Evolutionary conservation across 2,329 filamentous ascomycete genomes (phyloP), one percentile per base, ranked within the genome.

Genomic region (Penicillium sp.): DNA sequence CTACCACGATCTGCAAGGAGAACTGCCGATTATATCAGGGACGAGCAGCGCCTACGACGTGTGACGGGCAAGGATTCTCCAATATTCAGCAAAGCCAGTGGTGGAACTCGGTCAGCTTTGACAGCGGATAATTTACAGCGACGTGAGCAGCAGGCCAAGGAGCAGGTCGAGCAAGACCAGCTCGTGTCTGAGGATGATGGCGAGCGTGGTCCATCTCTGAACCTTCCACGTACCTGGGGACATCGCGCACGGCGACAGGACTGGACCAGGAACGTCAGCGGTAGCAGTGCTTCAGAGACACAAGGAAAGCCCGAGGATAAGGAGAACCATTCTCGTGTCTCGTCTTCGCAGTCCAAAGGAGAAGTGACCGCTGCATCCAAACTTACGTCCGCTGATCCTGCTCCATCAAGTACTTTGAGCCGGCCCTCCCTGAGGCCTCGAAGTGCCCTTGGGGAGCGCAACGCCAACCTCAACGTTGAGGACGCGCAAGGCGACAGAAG

Each of bases 211-310:
- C 66, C 61, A 13, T 54, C 62, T 14, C 47, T 71, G 20, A 71
- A 72, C 41, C 46, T 71, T 6, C 69, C 69, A 10, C 57, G 50
- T 35, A 63, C 46, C 9, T 72, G 69, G 69, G 69, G 68, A 4
- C 60, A 54, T 48, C 61, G 62, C 14, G 63, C 54, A 40, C 56
- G 52, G 28, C 61, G 59, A 41, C 62, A 60, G 26, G 63, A 65
- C 42, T 71, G 69, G 69, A 45, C 69, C 42, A 64, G 56, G 23
- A 67, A 60, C 28, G 57, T 66, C 16, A 61, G 57, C 14, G 54
- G 53, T 24, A 58, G 50, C 18, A 60, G 52, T 46, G 46, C 49
- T 10, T 47, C 50, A 4, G 55, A 57, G 20, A 35, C 52, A 26
- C 54, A 49, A 34, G 50, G 56, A 31, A 43, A 46, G 10, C 51